These are phyloP conservation scores for Dactylella cylindrospora DNA, from an alignment of 2,329 filamentous ascomycete genomes.

Conservation along the genomic window DNA sequence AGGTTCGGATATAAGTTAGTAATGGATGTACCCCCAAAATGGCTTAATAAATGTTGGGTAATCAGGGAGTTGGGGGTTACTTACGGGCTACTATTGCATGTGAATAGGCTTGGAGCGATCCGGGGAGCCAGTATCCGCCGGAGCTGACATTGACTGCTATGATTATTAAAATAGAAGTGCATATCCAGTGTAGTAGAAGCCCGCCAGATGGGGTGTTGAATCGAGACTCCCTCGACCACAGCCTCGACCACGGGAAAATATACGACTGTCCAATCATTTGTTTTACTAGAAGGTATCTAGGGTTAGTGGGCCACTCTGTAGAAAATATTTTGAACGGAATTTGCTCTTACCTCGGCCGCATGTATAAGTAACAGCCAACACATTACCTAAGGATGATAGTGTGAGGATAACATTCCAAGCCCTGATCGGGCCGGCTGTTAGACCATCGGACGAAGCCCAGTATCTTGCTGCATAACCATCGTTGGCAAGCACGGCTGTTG, in stretches of 20 bases:
- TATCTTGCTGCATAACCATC: conserved; percentile 28
- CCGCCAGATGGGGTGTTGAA: conserved; percentile 51
- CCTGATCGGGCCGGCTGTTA: conserved; percentile 7
- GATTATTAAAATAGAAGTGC: conserved; percentile 50
- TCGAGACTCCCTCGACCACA: conserved; percentile 52
- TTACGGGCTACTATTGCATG: conserved; percentile 29
- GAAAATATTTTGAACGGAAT: too few relatives aligned
- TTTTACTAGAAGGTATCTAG: conserved; percentile 48
- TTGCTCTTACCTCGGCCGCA: conserved; percentile 27
- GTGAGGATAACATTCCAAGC: conserved; percentile 26
- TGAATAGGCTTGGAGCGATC: conserved; percentile 27
- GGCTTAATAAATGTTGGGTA: background rate
- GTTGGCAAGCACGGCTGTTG: conserved; percentile 14
- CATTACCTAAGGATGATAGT: conserved; percentile 48
- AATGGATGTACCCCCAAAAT: background rate
- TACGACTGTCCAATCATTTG: conserved; percentile 53
- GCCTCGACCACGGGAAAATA: conserved; percentile 51
- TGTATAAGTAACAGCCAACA: conserved; percentile 49
- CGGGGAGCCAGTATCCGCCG: conserved; percentile 15
- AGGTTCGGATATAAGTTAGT: conserved; percentile 1
- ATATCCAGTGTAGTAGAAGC: conserved; percentile 52
- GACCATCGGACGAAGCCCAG: too few relatives aligned
- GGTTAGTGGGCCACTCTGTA: too few relatives aligned
- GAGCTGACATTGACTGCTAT: conserved; percentile 21
- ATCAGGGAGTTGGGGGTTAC: background rate